Percentiles rank a stretch among this genome's conserved stretches.
Evolutionary conservation across 2,329 filamentous ascomycete species (phyloP).

Genomic region (Akanthomyces muscarius): DNA sequence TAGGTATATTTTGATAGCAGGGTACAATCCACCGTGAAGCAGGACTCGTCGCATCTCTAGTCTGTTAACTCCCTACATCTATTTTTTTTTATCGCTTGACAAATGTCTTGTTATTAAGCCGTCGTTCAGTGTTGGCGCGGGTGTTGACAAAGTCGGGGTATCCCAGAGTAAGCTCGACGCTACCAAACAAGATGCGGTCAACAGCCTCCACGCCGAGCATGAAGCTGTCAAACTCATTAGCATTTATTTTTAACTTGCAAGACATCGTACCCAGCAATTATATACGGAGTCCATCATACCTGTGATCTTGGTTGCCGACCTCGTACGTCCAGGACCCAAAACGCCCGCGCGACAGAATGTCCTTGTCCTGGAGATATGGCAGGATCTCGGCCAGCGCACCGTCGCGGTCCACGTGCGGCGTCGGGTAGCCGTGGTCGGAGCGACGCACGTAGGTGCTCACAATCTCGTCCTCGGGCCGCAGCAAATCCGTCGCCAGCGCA

Average conservation of each 20-base stretch:
- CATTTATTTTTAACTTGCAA: background rate
- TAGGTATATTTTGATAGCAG: no score
- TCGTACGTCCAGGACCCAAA: conserved; percentile 95
- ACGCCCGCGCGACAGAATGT: conserved; percentile 83
- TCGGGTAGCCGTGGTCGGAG: conserved; percentile 93
- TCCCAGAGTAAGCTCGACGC: conserved; percentile 88
- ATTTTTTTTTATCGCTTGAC: no score
- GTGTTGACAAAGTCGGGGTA: conserved; percentile 94
- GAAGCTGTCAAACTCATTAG: conserved; percentile 42
- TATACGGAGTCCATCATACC: background rate
- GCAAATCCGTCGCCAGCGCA: conserved; percentile 88
- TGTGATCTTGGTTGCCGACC: conserved; percentile 31
- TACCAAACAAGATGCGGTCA: conserved; percentile 83
- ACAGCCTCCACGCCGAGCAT: conserved; percentile 91
- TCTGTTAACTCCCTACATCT: no score
- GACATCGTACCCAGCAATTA: no score
- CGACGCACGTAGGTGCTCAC: conserved; percentile 90
- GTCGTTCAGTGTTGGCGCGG: conserved; percentile 52
- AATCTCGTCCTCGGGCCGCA: conserved; percentile 78
- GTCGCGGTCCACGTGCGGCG: conserved; percentile 82
- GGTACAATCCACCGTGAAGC: no score
- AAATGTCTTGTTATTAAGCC: background rate
- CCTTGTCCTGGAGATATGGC: conserved; percentile 76
- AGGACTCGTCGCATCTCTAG: no score
- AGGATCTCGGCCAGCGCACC: conserved; percentile 80